Evolutionary conservation across 2,329 filamentous ascomycete genomes (phyloP), one percentile per base, ranked within the genome.

Genomic region (Leptographium procerum): DNA sequence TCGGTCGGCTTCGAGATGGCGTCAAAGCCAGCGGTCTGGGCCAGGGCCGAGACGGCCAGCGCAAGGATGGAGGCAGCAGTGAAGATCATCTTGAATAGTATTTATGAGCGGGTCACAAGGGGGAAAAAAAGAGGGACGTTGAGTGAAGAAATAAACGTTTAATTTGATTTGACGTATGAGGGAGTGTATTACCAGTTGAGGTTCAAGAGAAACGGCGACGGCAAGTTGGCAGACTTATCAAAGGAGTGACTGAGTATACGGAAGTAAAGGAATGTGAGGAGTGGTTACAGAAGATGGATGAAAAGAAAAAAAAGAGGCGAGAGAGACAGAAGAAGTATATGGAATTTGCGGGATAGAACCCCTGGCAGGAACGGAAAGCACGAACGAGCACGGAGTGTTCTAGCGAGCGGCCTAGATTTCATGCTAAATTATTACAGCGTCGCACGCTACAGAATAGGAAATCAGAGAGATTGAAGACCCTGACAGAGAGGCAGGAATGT

Each of bases 21-120:
- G 68, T 83, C 75, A 71, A 84, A 86, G 66, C 76, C 77, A n/a
- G 71, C 59, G 54, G 77, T 79, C 71, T 82, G 79, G 59, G 81
- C 81, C 60, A 81, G 62, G 63, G 69, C 77, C 61, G 76, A 69
- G 70, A 73, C 72, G 65, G 74, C 75, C 63, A 79, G 73, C 67
- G 79, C 80, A 72, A 83, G 65, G 64, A 79, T 63, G 67, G 80
- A 71, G 61, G 77, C 71, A 63, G 75, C 62, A 63, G 73, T 69
- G 73, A 78, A 82, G 66, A 74, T 77, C 80, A 84, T 84, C 16
- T 43, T 43, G 40, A 43, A 43, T 19, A n/a, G 16, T n/a, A 19
- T n/a, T 16, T 40, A n/a, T 43, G 40, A n/a, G 19, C 7, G 16
- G 13, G 40, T n/a, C 16, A 19, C 19, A 43, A 43, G n/a, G 4